Evolutionary conservation across 2,329 filamentous ascomycete species (phyloP), one percentile per base, ranked within the genome.

Genomic region (Lasiodiplodia sp.): DNA sequence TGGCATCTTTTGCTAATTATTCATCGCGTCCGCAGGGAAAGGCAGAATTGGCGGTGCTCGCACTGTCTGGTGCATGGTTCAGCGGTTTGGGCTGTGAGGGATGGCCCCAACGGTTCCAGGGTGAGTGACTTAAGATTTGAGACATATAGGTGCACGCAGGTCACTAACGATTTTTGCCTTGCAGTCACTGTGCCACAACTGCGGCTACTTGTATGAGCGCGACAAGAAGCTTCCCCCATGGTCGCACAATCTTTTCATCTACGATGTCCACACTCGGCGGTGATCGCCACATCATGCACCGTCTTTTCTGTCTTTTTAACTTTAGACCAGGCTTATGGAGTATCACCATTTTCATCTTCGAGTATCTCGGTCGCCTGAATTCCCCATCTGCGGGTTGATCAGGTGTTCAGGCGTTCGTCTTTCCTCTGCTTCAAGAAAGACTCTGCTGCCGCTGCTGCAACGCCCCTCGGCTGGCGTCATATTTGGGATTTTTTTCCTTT

Each of bases 81-180:
- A 60, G 92, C 93, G 34, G 93, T 97, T 10, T 99, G 96, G 96
- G 94, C 93, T 60, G 95, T 98, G 3, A 87, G 96, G 74, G 94
- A 98, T 81, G 96, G 96, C 28, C 96, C 96, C 16, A 85, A 88
- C 67, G 95, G 94, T 67, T 87, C 92, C 71, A 91, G 92, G 81
- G 93, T 96, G 83, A 86, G 92, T 82, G 12, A 37, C 37, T 10
- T n/a, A 52, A 28, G 28, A 11, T 38, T 38, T 31, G 28, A 64
- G 52, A 64, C n/a, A 28, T 21, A 34, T 31, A 12, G 37, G 28
- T 7, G 11, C 28, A 38, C 12, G 12, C 37, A 47, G 11, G 60
- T 38, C 28, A 38, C 60, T 64, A 64, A 64, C 47, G 31, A 18
- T 38, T 16, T 34, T 21, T 64, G 52, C 66, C 72, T 25, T 63